These are phyloP conservation scores for Artomyces pyxidatus DNA, from an alignment of 768 basidiomycete species.

Conservation along the genomic window DNA sequence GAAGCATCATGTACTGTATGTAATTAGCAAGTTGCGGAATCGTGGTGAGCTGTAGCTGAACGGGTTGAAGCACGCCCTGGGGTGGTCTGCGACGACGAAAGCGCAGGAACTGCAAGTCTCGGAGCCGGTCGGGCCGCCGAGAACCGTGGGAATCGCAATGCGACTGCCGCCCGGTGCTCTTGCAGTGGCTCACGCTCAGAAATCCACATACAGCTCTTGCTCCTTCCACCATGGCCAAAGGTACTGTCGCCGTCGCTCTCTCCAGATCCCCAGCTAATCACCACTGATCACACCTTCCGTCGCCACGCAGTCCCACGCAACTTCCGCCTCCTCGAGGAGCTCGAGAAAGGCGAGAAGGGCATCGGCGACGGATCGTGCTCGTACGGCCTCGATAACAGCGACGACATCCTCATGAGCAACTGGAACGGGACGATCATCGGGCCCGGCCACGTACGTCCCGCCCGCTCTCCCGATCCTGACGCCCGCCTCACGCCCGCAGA, in stretches of 20 bases:
- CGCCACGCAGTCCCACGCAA: conserved; percentile 75
- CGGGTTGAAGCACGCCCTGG: no score
- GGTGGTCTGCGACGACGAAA: no score
- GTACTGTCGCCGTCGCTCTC: conserved; percentile 12
- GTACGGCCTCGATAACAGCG: conserved; percentile 90
- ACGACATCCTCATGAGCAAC: conserved; percentile 95
- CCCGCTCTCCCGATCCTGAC: neutral
- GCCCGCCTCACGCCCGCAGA: conserved; percentile 37
- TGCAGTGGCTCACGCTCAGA: no score
- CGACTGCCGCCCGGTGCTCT: no score
- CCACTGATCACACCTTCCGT: neutral
- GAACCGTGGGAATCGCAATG: no score
- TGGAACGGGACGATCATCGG: conserved; percentile 99
- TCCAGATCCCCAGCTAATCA: conserved; percentile 1
- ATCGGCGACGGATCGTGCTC: conserved; percentile 98
- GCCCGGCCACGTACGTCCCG: conserved; percentile 78
- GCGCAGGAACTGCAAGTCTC: no score
- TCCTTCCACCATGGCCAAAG: conserved; percentile 29
- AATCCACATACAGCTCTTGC: no score
- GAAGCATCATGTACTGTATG: no score
- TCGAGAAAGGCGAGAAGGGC: conserved; percentile 99
- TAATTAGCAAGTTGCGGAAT: no score
- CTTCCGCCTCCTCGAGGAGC: conserved; percentile 94
- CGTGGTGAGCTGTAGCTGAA: no score
- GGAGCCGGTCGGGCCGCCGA: no score